A percentile compares a stretch with the other conserved stretches of the same genome.
Conservation (phyloP, 1,284 basidiomycete genomes). For the Cryptococcus sp. region DNA sequence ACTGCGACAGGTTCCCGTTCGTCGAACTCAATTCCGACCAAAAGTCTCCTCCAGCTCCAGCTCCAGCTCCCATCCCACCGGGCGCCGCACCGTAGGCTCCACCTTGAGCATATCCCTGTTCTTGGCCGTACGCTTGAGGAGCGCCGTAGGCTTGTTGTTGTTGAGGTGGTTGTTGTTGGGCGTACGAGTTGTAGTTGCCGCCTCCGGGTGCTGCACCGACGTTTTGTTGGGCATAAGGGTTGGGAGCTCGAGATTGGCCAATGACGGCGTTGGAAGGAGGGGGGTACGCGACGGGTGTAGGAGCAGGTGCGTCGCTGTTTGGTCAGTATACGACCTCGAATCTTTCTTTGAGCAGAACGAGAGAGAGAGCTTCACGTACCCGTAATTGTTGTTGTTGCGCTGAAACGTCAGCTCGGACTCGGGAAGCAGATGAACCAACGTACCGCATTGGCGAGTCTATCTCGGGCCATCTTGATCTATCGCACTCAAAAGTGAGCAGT, state of each 20-base stretch:
- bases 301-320: constrained; percentile 23
- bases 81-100: constrained; percentile 27
- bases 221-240: constrained; percentile 37
- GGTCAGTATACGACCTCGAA: no score
- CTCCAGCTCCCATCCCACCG: constrained; percentile 24
- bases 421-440: constrained; percentile 13
- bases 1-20: constrained; percentile 30
- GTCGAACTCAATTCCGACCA: constrained; percentile 38
- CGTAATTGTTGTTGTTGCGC: constrained; percentile 27
- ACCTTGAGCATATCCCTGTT: constrained; percentile 3
- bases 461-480: constrained; percentile 32
- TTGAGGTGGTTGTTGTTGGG: constrained; percentile 14
- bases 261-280: constrained; percentile 33
- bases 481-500: no score
- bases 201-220: constrained; percentile 11
- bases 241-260: constrained; percentile 23
- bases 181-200: constrained; percentile 20
- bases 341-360: no score
- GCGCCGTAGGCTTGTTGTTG: constrained; percentile 1
- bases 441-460: constrained; percentile 29
- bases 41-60: constrained; percentile 33
- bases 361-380: constrained; percentile 15
- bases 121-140: constrained; percentile 2
- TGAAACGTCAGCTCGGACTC: neutral
- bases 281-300: constrained; percentile 25